Conservation (phyloP, 768 basidiomycete genomes). For the Suillus americanus region DNA sequence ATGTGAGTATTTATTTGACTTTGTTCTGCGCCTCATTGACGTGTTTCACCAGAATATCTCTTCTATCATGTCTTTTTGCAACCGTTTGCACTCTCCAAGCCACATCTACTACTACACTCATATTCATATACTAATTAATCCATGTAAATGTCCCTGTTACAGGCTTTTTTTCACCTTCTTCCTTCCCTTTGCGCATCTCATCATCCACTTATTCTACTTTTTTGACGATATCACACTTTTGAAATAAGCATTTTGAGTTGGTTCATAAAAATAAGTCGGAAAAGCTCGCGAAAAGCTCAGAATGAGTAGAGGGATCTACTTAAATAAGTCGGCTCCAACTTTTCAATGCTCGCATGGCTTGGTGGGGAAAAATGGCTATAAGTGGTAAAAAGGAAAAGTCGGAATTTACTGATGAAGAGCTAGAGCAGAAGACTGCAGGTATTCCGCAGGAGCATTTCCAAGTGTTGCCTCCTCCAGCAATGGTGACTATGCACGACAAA, state of each 20-base stretch:
- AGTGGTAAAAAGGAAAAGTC: too few relatives aligned
- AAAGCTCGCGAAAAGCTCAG: neutral
- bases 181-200: neutral
- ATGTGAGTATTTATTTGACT: neutral
- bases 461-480: too few relatives aligned
- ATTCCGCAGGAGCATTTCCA: too few relatives aligned
- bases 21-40: neutral
- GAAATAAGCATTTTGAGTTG: neutral
- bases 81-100: neutral
- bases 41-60: neutral
- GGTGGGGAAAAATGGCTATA: too few relatives aligned
- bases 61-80: neutral
- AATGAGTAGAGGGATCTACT: neutral
- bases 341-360: too few relatives aligned
- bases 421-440: too few relatives aligned
- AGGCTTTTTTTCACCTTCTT: neutral
- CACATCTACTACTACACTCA: too few relatives aligned
- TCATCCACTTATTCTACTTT: neutral
- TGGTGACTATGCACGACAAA: too few relatives aligned
- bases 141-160: neutral
- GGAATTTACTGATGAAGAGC: too few relatives aligned
- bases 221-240: neutral
- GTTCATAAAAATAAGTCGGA: neutral
- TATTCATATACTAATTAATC: neutral
- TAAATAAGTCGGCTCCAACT: too few relatives aligned